Conservation (phyloP, 2,329 filamentous ascomycete genomes). For the Talaromyces sp. region DNA sequence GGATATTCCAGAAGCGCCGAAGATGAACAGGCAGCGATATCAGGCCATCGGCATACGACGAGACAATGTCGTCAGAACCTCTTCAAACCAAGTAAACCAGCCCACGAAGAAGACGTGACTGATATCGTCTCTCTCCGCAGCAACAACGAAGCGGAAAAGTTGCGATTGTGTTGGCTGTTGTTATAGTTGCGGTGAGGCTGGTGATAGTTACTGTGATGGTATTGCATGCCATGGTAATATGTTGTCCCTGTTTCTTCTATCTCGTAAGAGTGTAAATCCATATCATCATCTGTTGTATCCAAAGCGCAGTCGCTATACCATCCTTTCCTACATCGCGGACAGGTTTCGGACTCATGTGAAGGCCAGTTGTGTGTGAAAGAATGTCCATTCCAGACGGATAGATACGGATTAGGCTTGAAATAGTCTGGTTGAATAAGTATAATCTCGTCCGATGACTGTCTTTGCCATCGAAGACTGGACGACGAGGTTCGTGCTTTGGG, state of each 20-base stretch:
- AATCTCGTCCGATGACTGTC: not conserved
- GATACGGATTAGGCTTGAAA: constrained; percentile 8
- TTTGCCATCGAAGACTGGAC: not conserved
- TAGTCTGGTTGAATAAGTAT: not conserved
- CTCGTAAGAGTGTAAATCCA: not conserved
- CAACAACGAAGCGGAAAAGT: constrained; percentile 5
- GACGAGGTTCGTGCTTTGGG: not conserved
- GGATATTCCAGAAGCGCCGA: not conserved
- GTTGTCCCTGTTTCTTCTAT: not conserved
- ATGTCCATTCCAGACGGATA: constrained; percentile 1
- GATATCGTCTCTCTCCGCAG: constrained; percentile 4
- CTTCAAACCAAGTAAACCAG: constrained; percentile 3
- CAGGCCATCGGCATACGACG: not conserved
- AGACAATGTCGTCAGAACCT: not conserved
- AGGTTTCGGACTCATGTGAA: not conserved
- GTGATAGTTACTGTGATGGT: not conserved
- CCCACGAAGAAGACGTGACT: not conserved
- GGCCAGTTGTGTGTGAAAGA: constrained; percentile 11
- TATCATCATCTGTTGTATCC: not conserved
- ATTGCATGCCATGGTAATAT: not conserved
- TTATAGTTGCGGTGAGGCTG: not conserved
- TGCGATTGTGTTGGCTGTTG: not conserved
- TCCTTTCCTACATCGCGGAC: constrained; percentile 8
- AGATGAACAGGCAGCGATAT: not conserved
- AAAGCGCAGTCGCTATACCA: constrained; percentile 6